These are phyloP conservation scores for Colletotrichum kahawae DNA, from an alignment of 2,329 filamentous ascomycete genomes.

Conservation along the genomic window DNA sequence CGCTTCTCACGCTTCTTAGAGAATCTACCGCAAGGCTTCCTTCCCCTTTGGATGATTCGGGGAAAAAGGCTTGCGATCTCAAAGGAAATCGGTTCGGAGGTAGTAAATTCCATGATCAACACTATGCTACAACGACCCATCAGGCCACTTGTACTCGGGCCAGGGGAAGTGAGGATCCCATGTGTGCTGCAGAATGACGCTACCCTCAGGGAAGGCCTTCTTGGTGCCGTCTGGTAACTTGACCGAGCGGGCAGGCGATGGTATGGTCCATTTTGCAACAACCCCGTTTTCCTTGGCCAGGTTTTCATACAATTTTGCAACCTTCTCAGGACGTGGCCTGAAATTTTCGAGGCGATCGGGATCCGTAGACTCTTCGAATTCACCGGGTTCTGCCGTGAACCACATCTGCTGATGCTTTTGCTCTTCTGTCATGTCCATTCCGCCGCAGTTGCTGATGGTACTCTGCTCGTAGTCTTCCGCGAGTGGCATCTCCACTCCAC, in stretches of 20 bases:
- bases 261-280: neutral
- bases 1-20: neutral
- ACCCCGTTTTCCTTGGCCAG: neutral
- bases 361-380: constrained; percentile 27
- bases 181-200: constrained; percentile 18
- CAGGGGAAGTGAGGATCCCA: constrained; percentile 24
- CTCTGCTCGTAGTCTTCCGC: constrained; percentile 19
- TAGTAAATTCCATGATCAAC: neutral
- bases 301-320: neutral
- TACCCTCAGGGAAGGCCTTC: constrained; percentile 26
- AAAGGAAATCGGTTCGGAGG: neutral
- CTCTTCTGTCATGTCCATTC: constrained; percentile 16
- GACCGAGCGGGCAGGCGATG: neutral
- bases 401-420: neutral
- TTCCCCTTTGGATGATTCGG: neutral
- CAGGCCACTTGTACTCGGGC: neutral
- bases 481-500: constrained; percentile 23
- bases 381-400: constrained; percentile 23
- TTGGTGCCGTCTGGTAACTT: constrained; percentile 20
- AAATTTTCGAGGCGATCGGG: neutral
- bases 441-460: neutral
- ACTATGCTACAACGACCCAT: neutral
- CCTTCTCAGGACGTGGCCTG: neutral
- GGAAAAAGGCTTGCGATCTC: neutral
- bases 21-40: neutral